These are phyloP conservation scores for Corchorus capsularis DNA, from an alignment of 345 rosid genomes.

Conservation along the genomic window DNA sequence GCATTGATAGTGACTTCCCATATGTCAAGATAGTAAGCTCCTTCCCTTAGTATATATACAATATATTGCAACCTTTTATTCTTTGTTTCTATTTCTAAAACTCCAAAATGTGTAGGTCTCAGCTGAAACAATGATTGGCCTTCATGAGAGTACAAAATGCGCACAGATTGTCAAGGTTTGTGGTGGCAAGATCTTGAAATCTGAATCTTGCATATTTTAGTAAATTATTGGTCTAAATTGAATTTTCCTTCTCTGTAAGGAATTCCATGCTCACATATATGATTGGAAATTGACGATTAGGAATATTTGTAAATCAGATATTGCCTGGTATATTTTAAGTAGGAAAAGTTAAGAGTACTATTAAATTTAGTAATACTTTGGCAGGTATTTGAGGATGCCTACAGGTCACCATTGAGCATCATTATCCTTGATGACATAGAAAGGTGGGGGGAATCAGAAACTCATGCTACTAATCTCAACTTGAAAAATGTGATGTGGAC, in stretches of 20 bases:
- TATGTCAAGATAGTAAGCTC: conserved; percentile 94
- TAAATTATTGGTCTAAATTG: background rate
- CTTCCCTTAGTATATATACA: conserved; percentile 2
- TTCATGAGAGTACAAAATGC: conserved; percentile 96
- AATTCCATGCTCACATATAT: background rate
- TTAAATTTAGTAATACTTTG: conserved; percentile 7
- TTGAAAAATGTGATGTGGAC: background rate
- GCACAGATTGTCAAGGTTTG: conserved; percentile 90
- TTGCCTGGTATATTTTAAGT: conserved; percentile 17
- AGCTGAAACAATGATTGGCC: conserved; percentile 95
- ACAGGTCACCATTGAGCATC: conserved; percentile 94
- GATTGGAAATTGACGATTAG: conserved; percentile 6
- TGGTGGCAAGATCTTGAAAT: conserved; percentile 11
- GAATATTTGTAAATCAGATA: conserved; percentile 19
- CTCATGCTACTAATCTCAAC: conserved; percentile 10
- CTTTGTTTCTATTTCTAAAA: background rate
- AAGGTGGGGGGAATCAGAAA: conserved; percentile 51
- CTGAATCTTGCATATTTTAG: background rate
- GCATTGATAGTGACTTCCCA: conserved; percentile 94
- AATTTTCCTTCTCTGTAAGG: background rate
- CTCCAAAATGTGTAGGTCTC: conserved; percentile 62
- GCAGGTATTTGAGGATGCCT: conserved; percentile 98
- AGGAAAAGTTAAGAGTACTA: background rate
- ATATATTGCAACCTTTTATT: background rate
- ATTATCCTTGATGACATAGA: conserved; percentile 96